Evolutionary conservation across 2,329 filamentous ascomycete genomes (phyloP).

Genomic region (Boeremia exigua): DNA sequence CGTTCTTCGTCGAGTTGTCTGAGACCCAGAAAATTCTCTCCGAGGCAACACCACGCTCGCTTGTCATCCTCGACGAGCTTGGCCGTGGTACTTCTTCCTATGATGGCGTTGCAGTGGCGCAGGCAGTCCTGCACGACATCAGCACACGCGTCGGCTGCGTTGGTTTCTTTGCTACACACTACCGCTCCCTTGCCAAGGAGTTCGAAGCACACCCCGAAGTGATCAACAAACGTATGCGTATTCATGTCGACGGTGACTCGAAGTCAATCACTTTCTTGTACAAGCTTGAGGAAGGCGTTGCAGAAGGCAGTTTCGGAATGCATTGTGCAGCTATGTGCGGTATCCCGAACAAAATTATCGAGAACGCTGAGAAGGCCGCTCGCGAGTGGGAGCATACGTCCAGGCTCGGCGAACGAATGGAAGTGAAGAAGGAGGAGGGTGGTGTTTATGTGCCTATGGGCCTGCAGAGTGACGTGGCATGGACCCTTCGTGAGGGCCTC

Average conservation of each 20-base stretch:
- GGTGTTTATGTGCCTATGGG: conserved; percentile 85
- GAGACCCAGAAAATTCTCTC: conserved; percentile 98
- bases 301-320: conserved; percentile 98
- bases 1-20: conserved; percentile 96
- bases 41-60: conserved; percentile 89
- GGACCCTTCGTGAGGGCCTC: conserved; percentile 68
- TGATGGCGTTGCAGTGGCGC: conserved; percentile 94
- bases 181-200: conserved; percentile 90
- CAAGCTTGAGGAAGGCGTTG: conserved; percentile 89
- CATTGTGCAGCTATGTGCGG: conserved; percentile 99
- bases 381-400: conserved; percentile 95
- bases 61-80: conserved; percentile 96
- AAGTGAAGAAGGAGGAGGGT: conserved; percentile 71
- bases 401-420: conserved; percentile 84
- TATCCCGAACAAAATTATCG: conserved; percentile 81
- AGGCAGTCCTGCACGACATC: conserved; percentile 95
- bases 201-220: conserved; percentile 92
- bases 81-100: conserved; percentile 94
- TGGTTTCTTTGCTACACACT: conserved; percentile 97
- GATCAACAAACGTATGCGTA: conserved; percentile 85
- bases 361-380: conserved; percentile 85
- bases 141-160: conserved; percentile 91
- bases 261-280: conserved; percentile 96
- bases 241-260: conserved; percentile 84
- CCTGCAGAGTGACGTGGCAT: conserved; percentile 84